phyloP scores from a whole-genome alignment of 805 yeast genomes.

The Candida stauntonica region DNA sequence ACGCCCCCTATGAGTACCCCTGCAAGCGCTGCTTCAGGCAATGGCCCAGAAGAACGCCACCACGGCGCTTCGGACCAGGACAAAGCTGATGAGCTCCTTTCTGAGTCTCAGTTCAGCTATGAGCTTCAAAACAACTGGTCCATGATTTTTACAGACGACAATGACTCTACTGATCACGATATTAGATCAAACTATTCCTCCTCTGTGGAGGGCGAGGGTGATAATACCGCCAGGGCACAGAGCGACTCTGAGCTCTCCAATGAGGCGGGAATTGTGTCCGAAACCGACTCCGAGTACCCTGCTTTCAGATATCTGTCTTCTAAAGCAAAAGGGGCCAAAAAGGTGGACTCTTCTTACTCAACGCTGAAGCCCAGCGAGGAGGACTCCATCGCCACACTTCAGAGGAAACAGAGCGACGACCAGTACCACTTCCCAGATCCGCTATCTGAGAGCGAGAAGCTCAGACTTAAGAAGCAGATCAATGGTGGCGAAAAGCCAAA shows the following conservation, averaged over 20 bases:
- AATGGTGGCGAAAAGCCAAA: not conserved
- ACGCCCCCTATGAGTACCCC: no score
- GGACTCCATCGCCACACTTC: conserved; percentile 7
- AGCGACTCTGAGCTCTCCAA: conserved; percentile 1
- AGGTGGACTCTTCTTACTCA: conserved; percentile 2
- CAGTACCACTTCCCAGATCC: conserved; percentile 9
- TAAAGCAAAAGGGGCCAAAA: conserved; percentile 2
- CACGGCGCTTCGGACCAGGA: not conserved
- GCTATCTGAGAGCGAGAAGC: conserved; percentile 1
- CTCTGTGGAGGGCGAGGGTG: conserved; percentile 9
- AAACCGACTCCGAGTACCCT: conserved; percentile 18
- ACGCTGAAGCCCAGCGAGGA: conserved; percentile 7
- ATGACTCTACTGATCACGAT: conserved; percentile 26
- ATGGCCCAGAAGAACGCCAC: conserved; percentile 4
- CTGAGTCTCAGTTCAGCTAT: conserved; percentile 17
- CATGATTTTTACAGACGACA: conserved; percentile 28
- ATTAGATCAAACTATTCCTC: conserved; percentile 23
- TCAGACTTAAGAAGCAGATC: not conserved
- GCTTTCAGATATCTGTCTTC: conserved; percentile 5
- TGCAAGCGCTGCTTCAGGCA: not conserved
- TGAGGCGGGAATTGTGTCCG: conserved; percentile 17
- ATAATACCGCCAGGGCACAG: not conserved
- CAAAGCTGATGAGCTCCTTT: conserved; percentile 3
- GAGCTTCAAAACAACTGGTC: conserved; percentile 28
- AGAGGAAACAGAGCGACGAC: not conserved